Evolutionary conservation across 2,329 filamentous ascomycete species (phyloP), one percentile per base, ranked within the genome.

Genomic region (Ophiostoma montium): DNA sequence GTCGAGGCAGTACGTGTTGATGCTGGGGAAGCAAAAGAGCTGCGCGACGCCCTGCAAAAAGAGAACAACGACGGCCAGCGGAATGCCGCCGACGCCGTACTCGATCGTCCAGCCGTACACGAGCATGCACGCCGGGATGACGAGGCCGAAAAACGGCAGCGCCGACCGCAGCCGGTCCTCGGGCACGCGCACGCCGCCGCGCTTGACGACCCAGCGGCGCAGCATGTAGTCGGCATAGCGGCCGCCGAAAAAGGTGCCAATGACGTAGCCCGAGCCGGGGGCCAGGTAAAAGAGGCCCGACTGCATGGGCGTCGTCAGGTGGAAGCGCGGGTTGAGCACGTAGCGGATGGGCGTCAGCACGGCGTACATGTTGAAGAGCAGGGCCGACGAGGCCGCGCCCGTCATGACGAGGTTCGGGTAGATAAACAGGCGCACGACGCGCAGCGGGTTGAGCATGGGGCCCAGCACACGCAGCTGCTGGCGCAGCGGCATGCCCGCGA

Each of bases 1-100:
- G 61, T 92, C 85, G 36, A 92, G 65, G 60, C 84, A 89, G 64
- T 92, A 85, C 2, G 80, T 82, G 59, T 85, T 84, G 52, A 86
- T 58, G 52, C 72, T 76, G 0, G 81, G 79, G 55, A 84, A 84
- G 57, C 79, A 83, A 56, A 84, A 80, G 3, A 84, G 63, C 51
- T 85, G 80, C 1, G 76, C 77, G 0, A 85, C 72, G 3, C 81
- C 82, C 58, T 84, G 80, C 2, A 80, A 46, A 57, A 85, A 85
- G 73, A 85, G 80, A 59, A 73, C 74, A 19, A 83, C 66, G 1
- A 84, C 78, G 0, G 79, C 80, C 1, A 81, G 57, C 2, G 67
- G 62, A 16, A 70, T 62, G 5, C 68, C 67, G 9, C 68, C 68
- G 3, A 64, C 62, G 5, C 56, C 50, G 18, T 58, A 57, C 39